These are phyloP conservation scores for Arachnopeziza araneosa DNA, from an alignment of 2,329 filamentous ascomycete genomes.

Conservation along the genomic window DNA sequence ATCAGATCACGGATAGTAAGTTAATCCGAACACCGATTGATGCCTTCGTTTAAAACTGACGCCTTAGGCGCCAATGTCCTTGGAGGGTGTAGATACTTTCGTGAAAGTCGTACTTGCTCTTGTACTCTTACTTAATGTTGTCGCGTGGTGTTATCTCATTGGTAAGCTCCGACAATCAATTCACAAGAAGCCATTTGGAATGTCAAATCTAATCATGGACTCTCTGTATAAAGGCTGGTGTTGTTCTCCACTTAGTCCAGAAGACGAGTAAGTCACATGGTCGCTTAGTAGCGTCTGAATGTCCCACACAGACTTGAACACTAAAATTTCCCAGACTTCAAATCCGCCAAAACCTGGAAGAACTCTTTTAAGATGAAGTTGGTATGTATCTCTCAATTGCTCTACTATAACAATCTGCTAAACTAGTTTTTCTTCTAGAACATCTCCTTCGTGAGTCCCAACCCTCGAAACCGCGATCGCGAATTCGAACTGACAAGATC, in stretches of 20 bases:
- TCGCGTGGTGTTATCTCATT: no score
- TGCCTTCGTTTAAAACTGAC: no score
- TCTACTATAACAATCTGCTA: slow-evolving; percentile 17
- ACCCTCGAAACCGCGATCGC: slow-evolving; percentile 1
- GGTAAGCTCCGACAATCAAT: no score
- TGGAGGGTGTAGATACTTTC: no score
- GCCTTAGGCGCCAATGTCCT: no score
- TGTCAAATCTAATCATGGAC: no score
- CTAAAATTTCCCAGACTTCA: background rate
- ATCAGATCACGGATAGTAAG: background rate
- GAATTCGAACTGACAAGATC: slow-evolving; percentile 16
- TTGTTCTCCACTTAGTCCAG: background rate
- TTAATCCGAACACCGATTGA: background rate
- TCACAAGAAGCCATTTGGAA: no score
- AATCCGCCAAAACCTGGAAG: background rate
- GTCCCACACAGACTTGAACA: background rate
- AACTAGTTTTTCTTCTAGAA: slow-evolving; percentile 21
- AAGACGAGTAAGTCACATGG: background rate
- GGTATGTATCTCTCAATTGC: slow-evolving; percentile 19
- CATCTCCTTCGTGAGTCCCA: slow-evolving; percentile 30
- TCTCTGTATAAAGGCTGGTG: no score
- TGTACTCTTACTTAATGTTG: no score
- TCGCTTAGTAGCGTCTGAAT: background rate
- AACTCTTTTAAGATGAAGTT: slow-evolving; percentile 29
- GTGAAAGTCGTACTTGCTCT: no score